Conservation (phyloP, 78 protist genomes). For the Speleostelium caveatum region DNA sequence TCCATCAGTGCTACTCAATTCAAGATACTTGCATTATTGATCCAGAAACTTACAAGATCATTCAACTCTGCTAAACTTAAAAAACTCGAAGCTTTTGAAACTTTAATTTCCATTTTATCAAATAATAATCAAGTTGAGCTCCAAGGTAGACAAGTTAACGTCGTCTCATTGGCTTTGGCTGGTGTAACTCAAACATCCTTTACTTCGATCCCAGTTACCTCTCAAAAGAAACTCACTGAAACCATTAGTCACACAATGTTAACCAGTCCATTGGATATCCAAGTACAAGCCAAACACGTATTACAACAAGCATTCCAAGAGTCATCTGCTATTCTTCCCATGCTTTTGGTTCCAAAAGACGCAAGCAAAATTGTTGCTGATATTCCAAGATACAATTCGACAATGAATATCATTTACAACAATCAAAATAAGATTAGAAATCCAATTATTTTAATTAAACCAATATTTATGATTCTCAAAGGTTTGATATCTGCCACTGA, state of each 20-base stretch:
- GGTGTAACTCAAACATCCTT: background rate
- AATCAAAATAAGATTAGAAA: constrained; percentile 18
- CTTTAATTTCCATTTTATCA: background rate
- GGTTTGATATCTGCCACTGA: background rate
- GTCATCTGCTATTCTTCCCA: constrained; percentile 27
- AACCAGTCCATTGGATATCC: background rate
- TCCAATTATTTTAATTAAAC: background rate
- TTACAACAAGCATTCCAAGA: background rate
- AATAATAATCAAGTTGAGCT: background rate
- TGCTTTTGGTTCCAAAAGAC: constrained; percentile 6
- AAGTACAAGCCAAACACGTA: no score
- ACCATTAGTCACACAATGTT: background rate
- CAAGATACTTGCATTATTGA: background rate
- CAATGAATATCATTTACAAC: constrained; percentile 12
- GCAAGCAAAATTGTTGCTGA: background rate
- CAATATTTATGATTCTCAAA: constrained; percentile 9
- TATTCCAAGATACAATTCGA: constrained; percentile 37
- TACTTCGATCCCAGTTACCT: constrained; percentile 2
- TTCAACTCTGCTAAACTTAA: background rate
- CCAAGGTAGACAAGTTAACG: background rate
- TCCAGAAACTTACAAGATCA: constrained; percentile 13
- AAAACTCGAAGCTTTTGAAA: background rate
- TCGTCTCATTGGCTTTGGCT: background rate
- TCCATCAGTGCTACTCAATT: background rate
- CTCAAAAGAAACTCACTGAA: constrained; percentile 27